Conservation (phyloP, 495 filamentous ascomycete genomes). For the Penicillium ochrochloron region DNA sequence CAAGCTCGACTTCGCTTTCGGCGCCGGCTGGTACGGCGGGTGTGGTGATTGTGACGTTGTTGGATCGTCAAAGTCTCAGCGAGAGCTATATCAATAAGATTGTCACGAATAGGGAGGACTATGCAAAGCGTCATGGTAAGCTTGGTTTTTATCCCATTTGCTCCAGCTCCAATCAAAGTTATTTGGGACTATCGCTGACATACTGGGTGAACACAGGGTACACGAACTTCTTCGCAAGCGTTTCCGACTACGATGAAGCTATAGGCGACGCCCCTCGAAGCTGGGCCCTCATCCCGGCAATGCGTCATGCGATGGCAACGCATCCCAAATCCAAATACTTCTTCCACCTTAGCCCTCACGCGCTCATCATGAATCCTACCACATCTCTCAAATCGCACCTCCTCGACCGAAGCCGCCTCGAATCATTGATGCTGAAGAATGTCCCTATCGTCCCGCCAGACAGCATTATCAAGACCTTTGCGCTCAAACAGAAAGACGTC, state of each 20-base stretch:
- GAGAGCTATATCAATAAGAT: slow-evolving; percentile 70
- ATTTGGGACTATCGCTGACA: slow-evolving; percentile 10
- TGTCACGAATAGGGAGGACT: slow-evolving; percentile 80
- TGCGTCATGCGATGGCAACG: slow-evolving; percentile 84
- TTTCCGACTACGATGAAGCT: slow-evolving; percentile 66
- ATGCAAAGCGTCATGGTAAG: slow-evolving; percentile 88
- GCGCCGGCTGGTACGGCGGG: slow-evolving; percentile 72
- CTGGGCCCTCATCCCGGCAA: slow-evolving; percentile 84
- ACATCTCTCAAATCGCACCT: slow-evolving; percentile 72
- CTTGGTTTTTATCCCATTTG: not conserved
- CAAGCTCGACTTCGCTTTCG: slow-evolving; percentile 35
- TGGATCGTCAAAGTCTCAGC: slow-evolving; percentile 67
- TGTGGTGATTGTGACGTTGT: slow-evolving; percentile 84
- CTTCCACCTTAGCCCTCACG: slow-evolving; percentile 82
- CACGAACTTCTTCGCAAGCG: slow-evolving; percentile 77
- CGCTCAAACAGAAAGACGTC: slow-evolving; percentile 72
- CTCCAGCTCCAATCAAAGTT: not conserved
- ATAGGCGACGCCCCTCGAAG: slow-evolving; percentile 66
- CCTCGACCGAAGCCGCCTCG: slow-evolving; percentile 66
- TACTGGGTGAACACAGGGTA: slow-evolving; percentile 67
- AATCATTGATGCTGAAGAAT: slow-evolving; percentile 82
- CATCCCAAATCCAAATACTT: slow-evolving; percentile 76
- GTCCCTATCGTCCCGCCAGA: slow-evolving; percentile 89
- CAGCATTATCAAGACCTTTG: slow-evolving; percentile 94
- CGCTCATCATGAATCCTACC: slow-evolving; percentile 87